phyloP scores from a whole-genome alignment of 352 stramenopile genomes.

The Globisporangium apiculatum region DNA sequence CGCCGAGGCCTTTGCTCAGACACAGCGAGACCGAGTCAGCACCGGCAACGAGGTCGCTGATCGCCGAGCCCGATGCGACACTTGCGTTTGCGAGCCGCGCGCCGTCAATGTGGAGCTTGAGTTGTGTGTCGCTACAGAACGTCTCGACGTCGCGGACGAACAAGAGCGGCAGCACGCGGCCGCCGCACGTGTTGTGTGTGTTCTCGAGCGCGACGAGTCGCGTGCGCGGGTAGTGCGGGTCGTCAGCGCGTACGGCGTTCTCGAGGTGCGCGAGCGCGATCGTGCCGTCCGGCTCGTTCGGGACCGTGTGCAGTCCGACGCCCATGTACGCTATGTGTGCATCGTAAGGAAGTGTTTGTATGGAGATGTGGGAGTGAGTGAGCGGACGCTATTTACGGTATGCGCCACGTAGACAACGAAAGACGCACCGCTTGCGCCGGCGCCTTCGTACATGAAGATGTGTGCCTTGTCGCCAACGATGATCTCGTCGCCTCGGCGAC shows the following conservation, averaged over 20 bases:
- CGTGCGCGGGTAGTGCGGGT: constrained; percentile 80
- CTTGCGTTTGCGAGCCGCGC: constrained; percentile 95
- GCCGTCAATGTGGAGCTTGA: constrained; percentile 95
- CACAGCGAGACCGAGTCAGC: constrained; percentile 93
- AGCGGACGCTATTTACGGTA: too few relatives aligned
- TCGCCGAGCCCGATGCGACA: constrained; percentile 60
- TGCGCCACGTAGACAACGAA: too few relatives aligned
- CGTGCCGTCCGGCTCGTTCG: constrained; percentile 81
- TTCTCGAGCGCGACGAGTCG: constrained; percentile 95
- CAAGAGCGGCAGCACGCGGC: constrained; percentile 74
- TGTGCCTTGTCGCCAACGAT: constrained; percentile 94
- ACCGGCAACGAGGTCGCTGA: constrained; percentile 69
- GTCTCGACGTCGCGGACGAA: constrained; percentile 79
- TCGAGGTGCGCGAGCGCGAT: constrained; percentile 81
- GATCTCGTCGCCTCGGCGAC: constrained; percentile 89
- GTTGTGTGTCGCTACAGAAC: constrained; percentile 60
- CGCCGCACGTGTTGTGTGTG: constrained; percentile 97
- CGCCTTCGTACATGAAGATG: constrained; percentile 96
- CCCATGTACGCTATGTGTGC: constrained; percentile 69
- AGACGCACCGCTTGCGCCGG: constrained; percentile 67
- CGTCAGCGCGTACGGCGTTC: constrained; percentile 63
- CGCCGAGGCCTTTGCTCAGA: constrained; percentile 95
- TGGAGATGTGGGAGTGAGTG: too few relatives aligned
- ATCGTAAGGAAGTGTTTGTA: too few relatives aligned
- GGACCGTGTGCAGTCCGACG: constrained; percentile 85